A percentile compares a stretch with the other conserved stretches of the same genome.
phyloP scores from a whole-genome alignment of 75 land plant species.

The Selaginella moellendorffii region DNA sequence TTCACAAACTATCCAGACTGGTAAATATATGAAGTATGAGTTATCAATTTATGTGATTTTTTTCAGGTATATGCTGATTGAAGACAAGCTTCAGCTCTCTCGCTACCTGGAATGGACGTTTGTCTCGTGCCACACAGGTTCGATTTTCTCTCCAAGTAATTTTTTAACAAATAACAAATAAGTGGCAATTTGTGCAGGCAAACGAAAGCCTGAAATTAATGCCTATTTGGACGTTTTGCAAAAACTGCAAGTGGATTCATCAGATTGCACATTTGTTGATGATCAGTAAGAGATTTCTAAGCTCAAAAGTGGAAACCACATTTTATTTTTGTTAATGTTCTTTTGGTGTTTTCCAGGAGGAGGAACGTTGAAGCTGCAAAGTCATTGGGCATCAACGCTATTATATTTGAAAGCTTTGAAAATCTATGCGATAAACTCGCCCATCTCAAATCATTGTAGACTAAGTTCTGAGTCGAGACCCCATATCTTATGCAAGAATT shows the following conservation, averaged over 20 bases:
- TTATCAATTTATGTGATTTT: neutral
- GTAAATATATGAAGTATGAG: conserved; percentile 18
- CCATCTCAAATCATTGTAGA: too few species aligned
- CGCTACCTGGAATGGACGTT: conserved; percentile 89
- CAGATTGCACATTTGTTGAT: conserved; percentile 68
- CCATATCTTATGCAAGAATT: too few species aligned
- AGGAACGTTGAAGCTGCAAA: conserved; percentile 49
- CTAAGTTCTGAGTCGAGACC: too few species aligned
- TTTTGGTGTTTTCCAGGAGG: conserved; percentile 19
- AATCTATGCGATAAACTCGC: conserved; percentile 26
- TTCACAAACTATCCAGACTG: conserved; percentile 88
- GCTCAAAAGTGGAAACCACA: neutral
- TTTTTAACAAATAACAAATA: neutral
- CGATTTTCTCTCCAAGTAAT: neutral
- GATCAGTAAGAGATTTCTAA: conserved; percentile 47
- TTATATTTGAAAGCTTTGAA: conserved; percentile 30
- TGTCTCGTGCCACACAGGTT: conserved; percentile 52
- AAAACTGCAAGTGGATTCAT: conserved; percentile 51
- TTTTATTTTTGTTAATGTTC: neutral
- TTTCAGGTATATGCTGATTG: conserved; percentile 71
- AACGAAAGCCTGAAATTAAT: conserved; percentile 69
- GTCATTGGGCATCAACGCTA: conserved; percentile 29
- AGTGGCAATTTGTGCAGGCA: conserved; percentile 33
- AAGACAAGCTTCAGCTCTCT: conserved; percentile 76
- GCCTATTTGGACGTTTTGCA: conserved; percentile 42